Base-by-base conservation (phyloP, 768 basidiomycete genomes). In the Sistotremastrum niveocremeum region DNA sequence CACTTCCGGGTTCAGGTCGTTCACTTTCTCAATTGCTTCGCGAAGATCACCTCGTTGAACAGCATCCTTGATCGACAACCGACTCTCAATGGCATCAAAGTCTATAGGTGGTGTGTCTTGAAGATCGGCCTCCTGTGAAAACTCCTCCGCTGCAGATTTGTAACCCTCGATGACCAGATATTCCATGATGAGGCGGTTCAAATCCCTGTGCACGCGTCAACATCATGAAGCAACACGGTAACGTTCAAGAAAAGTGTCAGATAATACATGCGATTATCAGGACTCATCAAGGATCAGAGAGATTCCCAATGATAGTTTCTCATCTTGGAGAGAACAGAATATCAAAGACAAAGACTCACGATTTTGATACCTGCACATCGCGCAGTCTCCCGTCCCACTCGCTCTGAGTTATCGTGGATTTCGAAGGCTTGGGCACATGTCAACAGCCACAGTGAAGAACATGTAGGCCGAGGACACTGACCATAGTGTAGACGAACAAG, bases 101-200 rank as follows among this genome's bases (percentile, higher is more conserved):
- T 97, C 89, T 34, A 91, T 81, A 5, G 83, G 74, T 4, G 81
- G 74, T 3, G 66, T 62, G 20, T 20, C 20, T 20, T 20, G 20
- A 41, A 95, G 69, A 39, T 77, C 76, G 12, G 94, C 84, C 59
- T 99, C 95, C 41, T 79, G 76, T 49, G 87, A 83, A 57, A 99
- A 97, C 62, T 93, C 85, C 56, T 95, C 84, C 2, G 95, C 95
- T 1, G 95, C 90, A 8, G 85, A 80, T 60, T 91, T 90, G 73
- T 91, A 98, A 2, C 95, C 95, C 59, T 98, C 93, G 45, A 95
- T 88, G 50, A 95, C 86, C 51, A 98, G 83, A 64, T 97, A 98
- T 60, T 99, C 90, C 81, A 95, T 91, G 39, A 99, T 79, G 28
- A 98, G 76, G 3, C 82, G 76, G 62, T 98, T 94, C 48, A 98